A percentile compares a stretch with the other conserved stretches of the same genome.
Conservation (phyloP, 2,329 filamentous ascomycete genomes). For the Xylariaceae sp. region DNA sequence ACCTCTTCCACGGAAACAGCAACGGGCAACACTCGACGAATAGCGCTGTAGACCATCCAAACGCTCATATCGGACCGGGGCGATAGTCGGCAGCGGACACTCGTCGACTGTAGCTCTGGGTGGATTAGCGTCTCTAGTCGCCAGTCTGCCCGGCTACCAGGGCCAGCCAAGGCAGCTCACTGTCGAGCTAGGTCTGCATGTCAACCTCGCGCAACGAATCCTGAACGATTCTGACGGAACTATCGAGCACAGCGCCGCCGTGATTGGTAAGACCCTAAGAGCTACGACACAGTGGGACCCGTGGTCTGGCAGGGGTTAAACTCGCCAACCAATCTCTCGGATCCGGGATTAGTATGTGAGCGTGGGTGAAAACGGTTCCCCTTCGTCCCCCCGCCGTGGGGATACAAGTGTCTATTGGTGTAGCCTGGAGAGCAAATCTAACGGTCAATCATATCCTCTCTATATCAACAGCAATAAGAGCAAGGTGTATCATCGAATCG, state of each 20-base stretch:
- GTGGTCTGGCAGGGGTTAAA: not conserved
- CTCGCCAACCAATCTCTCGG: too few species aligned
- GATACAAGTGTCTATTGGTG: too few species aligned
- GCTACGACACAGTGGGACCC: not conserved
- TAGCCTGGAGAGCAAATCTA: too few species aligned
- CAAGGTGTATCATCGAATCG: too few species aligned
- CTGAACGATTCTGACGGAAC: slow-evolving; percentile 1
- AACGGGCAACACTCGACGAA: not conserved
- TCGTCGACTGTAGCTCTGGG: not conserved
- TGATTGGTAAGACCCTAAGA: not conserved
- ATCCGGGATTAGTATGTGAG: too few species aligned
- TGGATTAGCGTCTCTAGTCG: not conserved
- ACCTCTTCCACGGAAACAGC: not conserved
- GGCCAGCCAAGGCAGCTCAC: too few species aligned
- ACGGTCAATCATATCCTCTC: too few species aligned
- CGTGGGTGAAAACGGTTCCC: too few species aligned
- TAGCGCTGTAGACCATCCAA: not conserved
- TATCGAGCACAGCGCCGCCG: slow-evolving; percentile 7
- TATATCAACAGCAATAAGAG: too few species aligned
- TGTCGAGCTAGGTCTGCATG: not conserved
- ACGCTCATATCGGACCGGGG: not conserved
- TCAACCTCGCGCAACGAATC: not conserved
- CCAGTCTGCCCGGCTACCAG: not conserved
- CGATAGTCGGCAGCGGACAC: not conserved
- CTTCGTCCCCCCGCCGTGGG: too few species aligned